Conservation (phyloP, 2,329 filamentous ascomycete genomes). For the Tolypocladium ovalisporum region DNA sequence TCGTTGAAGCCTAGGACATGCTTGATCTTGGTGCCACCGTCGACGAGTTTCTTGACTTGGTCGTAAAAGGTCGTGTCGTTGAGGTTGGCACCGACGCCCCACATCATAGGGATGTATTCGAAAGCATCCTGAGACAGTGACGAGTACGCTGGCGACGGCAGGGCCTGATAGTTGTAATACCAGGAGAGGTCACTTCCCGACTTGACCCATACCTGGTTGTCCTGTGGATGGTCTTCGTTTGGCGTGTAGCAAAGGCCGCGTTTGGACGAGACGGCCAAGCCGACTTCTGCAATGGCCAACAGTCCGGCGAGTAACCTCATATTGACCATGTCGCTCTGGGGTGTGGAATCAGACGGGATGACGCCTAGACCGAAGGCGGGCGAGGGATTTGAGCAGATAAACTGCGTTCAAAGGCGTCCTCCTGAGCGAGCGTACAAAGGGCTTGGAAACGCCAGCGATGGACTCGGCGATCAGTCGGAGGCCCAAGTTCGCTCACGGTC, state of each 20-base stretch:
- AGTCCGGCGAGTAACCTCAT: slow-evolving; percentile 2
- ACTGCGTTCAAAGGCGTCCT: background rate
- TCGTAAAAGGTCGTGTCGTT: slow-evolving; percentile 50
- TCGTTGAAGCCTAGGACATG: slow-evolving; percentile 74
- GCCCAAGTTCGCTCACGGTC: background rate
- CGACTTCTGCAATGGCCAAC: slow-evolving; percentile 9
- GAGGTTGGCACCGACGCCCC: slow-evolving; percentile 43
- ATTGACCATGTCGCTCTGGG: background rate
- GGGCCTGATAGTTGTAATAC: slow-evolving; percentile 71
- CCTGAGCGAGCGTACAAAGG: background rate
- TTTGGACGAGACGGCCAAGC: slow-evolving; percentile 35
- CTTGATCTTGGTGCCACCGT: slow-evolving; percentile 42
- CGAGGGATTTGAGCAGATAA: background rate
- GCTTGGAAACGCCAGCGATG: background rate
- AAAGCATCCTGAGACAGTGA: slow-evolving; percentile 42
- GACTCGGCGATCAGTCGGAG: background rate
- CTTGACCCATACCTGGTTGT: slow-evolving; percentile 55
- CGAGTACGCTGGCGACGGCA: slow-evolving; percentile 42
- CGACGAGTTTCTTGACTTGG: slow-evolving; percentile 44
- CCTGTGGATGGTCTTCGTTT: slow-evolving; percentile 39
- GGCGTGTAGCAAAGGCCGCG: slow-evolving; percentile 64
- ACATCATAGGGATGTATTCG: slow-evolving; percentile 75
- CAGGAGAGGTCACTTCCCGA: slow-evolving; percentile 53
- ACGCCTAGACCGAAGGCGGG: background rate
- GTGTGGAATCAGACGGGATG: background rate